These are phyloP conservation scores for Sporothrix inflata DNA, from an alignment of 2,329 filamentous ascomycete species.

Conservation along the genomic window DNA sequence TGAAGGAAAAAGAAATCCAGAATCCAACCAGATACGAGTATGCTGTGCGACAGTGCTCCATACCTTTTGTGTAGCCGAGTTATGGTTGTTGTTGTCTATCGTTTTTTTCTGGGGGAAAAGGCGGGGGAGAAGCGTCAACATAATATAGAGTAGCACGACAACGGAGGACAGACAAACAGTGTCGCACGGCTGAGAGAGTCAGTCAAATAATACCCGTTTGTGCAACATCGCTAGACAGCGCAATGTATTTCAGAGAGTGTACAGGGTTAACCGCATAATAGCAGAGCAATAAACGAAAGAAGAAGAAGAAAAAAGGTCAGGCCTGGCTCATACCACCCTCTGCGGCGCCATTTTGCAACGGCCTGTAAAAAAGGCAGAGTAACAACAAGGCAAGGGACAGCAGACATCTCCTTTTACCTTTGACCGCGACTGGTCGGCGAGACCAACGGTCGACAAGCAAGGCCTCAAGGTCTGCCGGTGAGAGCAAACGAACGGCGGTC, in stretches of 20 bases:
- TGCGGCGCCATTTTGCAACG: too few species aligned
- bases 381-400: background rate
- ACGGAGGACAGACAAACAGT: too few species aligned
- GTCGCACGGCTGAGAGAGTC: conserved; percentile 4
- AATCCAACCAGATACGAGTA: background rate
- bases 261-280: background rate
- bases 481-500: conserved; percentile 4
- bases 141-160: background rate
- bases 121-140: background rate
- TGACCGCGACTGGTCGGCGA: background rate
- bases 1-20: background rate
- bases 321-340: too few species aligned
- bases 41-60: conserved; percentile 4
- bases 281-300: too few species aligned
- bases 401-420: background rate
- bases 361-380: background rate
- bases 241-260: too few species aligned
- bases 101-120: background rate
- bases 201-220: background rate
- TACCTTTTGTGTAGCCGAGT: background rate
- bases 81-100: background rate
- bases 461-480: background rate
- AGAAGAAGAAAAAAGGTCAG: too few species aligned
- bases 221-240: conserved; percentile 3
- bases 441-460: background rate